Evolutionary conservation across 2,329 filamentous ascomycete species (phyloP), one percentile per base, ranked within the genome.

Genomic region (Didymellaceae sp.): DNA sequence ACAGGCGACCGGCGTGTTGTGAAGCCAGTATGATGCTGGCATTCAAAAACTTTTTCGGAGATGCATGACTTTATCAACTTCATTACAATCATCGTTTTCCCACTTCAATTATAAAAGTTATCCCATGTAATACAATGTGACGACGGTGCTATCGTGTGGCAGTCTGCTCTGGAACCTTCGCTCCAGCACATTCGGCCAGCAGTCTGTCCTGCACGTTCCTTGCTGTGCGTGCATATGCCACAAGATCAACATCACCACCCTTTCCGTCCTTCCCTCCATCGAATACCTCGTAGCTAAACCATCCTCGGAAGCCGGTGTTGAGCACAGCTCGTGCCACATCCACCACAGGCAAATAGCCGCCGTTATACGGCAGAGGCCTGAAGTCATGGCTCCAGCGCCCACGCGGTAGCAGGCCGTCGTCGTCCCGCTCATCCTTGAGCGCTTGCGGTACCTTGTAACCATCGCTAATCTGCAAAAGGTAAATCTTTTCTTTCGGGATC

Each of bases 381-480:
- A 83, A 87, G 55, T 86, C 84, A 70, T 88, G 84, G 61, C 87
- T 91, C 89, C 89, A 92, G 24, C 81, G 75, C 0, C 81, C 86
- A 25, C 86, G 76, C 0, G 88, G 84, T 22, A 85, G 72, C 33
- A 86, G 61, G 0, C 85, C 86, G 5, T 75, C 71, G 18, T 80
- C 74, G 25, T 82, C 77, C 0, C 68, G 61, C 34, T 80, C 70
- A 4, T 77, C 73, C 17, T 77, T 70, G 5, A 91, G 65, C 0
- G 87, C 85, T 4, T 77, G 73, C 0, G 77, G 74, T 28, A 84
- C 79, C 59, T 80, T 84, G 66, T 91, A 91, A 0, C 85, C 89
- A 66, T 93, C 89, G 3, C 83, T 87, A 44, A 92, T 86, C 67
- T 92, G 89, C 2, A 92, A 68, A 0, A 91, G 74, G 65, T 83